Evolutionary conservation across 768 basidiomycete genomes (phyloP), one percentile per base, ranked within the genome.

Genomic region (Suillus weaverae): DNA sequence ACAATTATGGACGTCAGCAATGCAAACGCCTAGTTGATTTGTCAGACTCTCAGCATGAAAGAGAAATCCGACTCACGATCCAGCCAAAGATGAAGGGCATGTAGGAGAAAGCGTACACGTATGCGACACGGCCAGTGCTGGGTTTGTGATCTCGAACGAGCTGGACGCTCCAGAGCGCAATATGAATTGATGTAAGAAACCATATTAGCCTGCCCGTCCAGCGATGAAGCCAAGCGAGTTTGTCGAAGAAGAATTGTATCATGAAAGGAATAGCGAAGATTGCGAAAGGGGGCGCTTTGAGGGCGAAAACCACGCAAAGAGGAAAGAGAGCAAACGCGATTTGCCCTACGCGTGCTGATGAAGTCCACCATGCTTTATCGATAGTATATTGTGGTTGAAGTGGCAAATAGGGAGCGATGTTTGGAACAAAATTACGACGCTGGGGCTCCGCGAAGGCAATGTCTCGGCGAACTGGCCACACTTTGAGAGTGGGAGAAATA

Each of bases 261-360:
- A 86, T 78, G 67, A 83, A 84, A 0, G 86, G 82, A 61, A 88
- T 74, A 56, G 92, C 85, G 68, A 92, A 85, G 57, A 92, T 70
- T 63, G 91, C 90, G 69, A 91, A 88, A 0, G 91, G 89, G 13
- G 87, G 84, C 36, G 82, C 82, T 72, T 88, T 94, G 73, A 94
- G 81, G 10, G 87, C 89, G 66, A 91, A 82, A 16, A 90, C 80
- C 64, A 92, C 78, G 62, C 85, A 87, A 9, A 93, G 81, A 0
- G 91, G 92, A 55, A 91, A 78, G 35, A 92, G 81, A 2, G 89
- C 85, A 70, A 91, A 92, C 1, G 89, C 85, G 44, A 92, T 86
- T 63, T 89, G 78, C 0, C 92, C 91, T 22, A 85, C 82, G 38
- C 91, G 77, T 20, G 81, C 83, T n/a, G 85, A 87, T 1, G 85